These are phyloP conservation scores for Inga laurina DNA, from an alignment of 306 rosid genomes.

Conservation along the genomic window DNA sequence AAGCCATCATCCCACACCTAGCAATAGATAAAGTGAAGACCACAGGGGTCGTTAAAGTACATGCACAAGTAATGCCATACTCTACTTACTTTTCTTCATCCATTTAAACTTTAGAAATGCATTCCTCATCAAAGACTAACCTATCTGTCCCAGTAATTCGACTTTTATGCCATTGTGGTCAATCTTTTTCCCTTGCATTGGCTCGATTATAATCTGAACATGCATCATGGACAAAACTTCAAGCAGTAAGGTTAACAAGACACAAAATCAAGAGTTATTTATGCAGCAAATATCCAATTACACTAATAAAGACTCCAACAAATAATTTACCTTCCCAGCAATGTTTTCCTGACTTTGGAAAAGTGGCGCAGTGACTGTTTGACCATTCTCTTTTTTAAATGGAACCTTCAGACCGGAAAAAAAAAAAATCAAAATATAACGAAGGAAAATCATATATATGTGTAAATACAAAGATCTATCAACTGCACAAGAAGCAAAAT, in stretches of 20 bases:
- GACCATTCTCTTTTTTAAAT: constrained; percentile 86
- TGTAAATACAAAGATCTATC: background rate
- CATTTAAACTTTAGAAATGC: constrained; percentile 8
- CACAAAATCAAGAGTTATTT: constrained; percentile 8
- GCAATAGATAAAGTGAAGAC: background rate
- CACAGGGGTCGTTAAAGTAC: background rate
- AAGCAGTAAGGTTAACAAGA: background rate
- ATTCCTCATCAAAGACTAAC: constrained; percentile 42
- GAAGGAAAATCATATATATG: background rate
- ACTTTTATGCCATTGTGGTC: constrained; percentile 97
- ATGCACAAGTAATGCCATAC: constrained; percentile 1
- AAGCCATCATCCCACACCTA: background rate
- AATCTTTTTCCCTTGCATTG: constrained; percentile 92
- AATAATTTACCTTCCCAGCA: constrained; percentile 84
- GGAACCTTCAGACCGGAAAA: constrained; percentile 54
- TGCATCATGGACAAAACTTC: constrained; percentile 28
- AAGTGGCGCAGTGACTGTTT: constrained; percentile 80
- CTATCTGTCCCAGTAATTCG: constrained; percentile 98
- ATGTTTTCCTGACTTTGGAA: constrained; percentile 98
- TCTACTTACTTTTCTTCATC: background rate
- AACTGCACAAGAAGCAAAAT: constrained; percentile 30
- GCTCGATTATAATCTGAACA: constrained; percentile 77
- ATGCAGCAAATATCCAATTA: constrained; percentile 24
- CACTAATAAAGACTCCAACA: constrained; percentile 12
- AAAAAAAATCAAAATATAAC: background rate